Evolutionary conservation across 441 rosid species (phyloP), one percentile per base, ranked within the genome.

Genomic region (California macrophylla): DNA sequence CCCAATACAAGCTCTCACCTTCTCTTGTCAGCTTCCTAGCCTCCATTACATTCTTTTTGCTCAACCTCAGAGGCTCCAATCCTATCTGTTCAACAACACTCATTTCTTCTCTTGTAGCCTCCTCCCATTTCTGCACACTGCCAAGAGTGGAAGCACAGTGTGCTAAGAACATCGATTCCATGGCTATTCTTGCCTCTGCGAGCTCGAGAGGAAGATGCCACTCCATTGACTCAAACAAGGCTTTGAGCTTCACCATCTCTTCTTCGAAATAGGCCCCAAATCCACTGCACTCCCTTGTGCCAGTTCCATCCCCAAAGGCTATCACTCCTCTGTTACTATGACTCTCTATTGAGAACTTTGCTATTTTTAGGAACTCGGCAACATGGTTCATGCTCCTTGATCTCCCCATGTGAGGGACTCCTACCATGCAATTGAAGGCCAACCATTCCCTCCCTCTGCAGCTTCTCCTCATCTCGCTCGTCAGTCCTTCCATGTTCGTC

Each of bases 341-440:
- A 0, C 23, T 23, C 28, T 23, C 30, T 9, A 72, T 56, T 62
- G 24, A 52, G 28, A 45, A 20, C 63, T 66, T 20, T 21, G 71
- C 52, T 0, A 40, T 15, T 12, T 13, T 18, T 0, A 66, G 66
- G 18, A 28, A 72, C 18, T 72, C 34, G 0, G 10, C 61, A 7
- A 32, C 71, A 1, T 21, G 32, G 13, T 58, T 42, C 18, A 16
- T 16, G 58, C 21, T n/a, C 15, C 71, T 72, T 34, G 52, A 12
- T 64, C 54, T 72, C 38, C 61, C 52, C 66, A 66, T 18, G 61
- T 66, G 64, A 23, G 81, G 83, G 15, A 82, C 77, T 66, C 76
- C 80, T 4, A 40, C 74, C 83, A 75, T 75, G 77, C 82, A 78
- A 62, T 81, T 83, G 75, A 85, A 83, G 50, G 81, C 76, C 36